Percentiles rank a stretch among this genome's conserved stretches.
phyloP scores from a whole-genome alignment of 1,284 basidiomycete species.

The Chondrostereum purpureum region DNA sequence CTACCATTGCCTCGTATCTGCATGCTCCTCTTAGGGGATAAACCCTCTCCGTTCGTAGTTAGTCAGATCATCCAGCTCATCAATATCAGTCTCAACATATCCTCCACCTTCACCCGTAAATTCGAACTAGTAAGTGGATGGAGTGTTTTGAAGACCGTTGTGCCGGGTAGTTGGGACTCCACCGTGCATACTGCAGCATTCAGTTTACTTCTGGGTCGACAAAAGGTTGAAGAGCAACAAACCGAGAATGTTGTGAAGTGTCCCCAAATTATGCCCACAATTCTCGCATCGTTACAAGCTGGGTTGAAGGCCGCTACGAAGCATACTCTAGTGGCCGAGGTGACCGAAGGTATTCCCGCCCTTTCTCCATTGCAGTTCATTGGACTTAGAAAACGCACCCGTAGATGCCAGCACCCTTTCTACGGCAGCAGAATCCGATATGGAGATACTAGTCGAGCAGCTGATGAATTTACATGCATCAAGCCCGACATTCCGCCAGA shows the following conservation, averaged over 20 bases:
- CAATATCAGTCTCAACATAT: conserved; percentile 43
- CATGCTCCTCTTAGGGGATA: conserved; percentile 66
- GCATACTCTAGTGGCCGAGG: conserved; percentile 26
- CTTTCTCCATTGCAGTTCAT: conserved; percentile 11
- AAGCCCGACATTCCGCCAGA: conserved; percentile 56
- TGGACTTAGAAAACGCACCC: no score
- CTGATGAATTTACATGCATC: conserved; percentile 60
- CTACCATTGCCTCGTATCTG: conserved; percentile 71
- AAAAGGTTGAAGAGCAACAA: conserved; percentile 12
- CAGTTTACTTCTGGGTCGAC: conserved; percentile 53
- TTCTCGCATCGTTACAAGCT: conserved; percentile 53
- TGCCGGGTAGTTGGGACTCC: conserved; percentile 64
- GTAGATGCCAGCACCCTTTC: conserved; percentile 17
- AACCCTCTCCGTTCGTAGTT: conserved; percentile 53
- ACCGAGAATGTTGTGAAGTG: conserved; percentile 39
- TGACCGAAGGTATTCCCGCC: conserved; percentile 19
- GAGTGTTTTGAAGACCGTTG: conserved; percentile 55
- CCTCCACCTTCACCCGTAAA: conserved; percentile 58
- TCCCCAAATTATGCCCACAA: conserved; percentile 61
- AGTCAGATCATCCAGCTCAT: conserved; percentile 57
- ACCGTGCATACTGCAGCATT: conserved; percentile 60
- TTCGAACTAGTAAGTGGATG: conserved; percentile 76
- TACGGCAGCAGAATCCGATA: conserved; percentile 34
- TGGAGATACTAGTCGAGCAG: conserved; percentile 60
- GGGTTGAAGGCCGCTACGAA: conserved; percentile 32